phyloP scores from a whole-genome alignment of 768 basidiomycete species.

The Clitopilus passeckerianus region DNA sequence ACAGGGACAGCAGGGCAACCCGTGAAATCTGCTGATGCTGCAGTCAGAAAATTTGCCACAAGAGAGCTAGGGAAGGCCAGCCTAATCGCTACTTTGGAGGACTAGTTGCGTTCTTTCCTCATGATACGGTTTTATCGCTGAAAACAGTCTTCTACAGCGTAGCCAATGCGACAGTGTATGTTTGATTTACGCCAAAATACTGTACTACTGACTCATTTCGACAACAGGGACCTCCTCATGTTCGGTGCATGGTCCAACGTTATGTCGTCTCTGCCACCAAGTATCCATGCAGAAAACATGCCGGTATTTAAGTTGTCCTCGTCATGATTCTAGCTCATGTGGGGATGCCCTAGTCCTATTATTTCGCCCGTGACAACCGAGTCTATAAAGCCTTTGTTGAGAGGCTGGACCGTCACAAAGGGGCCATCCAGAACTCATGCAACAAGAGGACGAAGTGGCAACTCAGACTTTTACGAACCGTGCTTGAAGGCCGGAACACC shows the following conservation, averaged over 20 bases:
- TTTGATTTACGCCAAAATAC: neutral
- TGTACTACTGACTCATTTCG: neutral
- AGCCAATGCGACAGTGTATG: conserved; percentile 76
- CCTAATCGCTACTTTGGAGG: conserved; percentile 78
- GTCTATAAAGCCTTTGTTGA: conserved; percentile 69
- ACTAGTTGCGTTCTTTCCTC: conserved; percentile 48
- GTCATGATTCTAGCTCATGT: neutral
- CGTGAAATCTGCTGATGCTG: conserved; percentile 65
- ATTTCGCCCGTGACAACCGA: conserved; percentile 91
- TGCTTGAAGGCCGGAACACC: conserved; percentile 60
- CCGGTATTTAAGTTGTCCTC: conserved; percentile 46
- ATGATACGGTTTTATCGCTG: neutral
- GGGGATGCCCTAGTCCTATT: conserved; percentile 57
- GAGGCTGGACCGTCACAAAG: conserved; percentile 36
- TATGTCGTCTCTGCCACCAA: conserved; percentile 37
- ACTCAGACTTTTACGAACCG: conserved; percentile 53
- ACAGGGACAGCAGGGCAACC: conserved; percentile 67
- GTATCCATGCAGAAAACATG: conserved; percentile 49
- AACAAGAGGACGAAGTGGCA: conserved; percentile 68
- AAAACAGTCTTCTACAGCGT: conserved; percentile 39
- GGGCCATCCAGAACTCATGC: conserved; percentile 40
- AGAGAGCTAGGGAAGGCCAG: conserved; percentile 77
- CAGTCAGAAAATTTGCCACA: conserved; percentile 85
- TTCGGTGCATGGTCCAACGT: conserved; percentile 77
- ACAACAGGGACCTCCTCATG: conserved; percentile 61